Evolutionary conservation across 495 filamentous ascomycete genomes (phyloP).

Genomic region (Penicillium samsonianum): DNA sequence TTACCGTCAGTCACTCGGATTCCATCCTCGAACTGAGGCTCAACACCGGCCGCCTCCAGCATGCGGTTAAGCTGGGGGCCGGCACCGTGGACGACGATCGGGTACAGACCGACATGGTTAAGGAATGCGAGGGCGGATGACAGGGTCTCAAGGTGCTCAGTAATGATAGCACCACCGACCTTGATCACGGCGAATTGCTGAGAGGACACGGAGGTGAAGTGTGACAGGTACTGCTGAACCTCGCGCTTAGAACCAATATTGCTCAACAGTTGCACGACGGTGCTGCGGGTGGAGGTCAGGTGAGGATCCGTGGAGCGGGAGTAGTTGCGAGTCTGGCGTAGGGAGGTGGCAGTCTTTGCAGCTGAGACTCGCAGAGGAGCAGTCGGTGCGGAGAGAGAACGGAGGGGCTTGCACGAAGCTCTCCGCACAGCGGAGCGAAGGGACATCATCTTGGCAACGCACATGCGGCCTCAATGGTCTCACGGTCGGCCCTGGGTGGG

Average conservation of each 20-base stretch:
- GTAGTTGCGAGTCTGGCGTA: slow-evolving; percentile 44
- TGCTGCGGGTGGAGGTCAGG: slow-evolving; percentile 70
- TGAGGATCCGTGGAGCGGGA: slow-evolving; percentile 50
- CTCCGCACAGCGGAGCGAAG: slow-evolving; percentile 55
- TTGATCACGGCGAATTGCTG: slow-evolving; percentile 99
- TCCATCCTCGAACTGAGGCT: slow-evolving; percentile 95
- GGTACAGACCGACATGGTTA: slow-evolving; percentile 92
- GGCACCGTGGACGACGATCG: slow-evolving; percentile 94
- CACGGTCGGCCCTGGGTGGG: slow-evolving; percentile 23
- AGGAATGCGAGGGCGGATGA: slow-evolving; percentile 88
- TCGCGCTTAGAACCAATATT: slow-evolving; percentile 97
- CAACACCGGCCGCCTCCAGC: slow-evolving; percentile 87
- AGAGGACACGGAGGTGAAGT: slow-evolving; percentile 95
- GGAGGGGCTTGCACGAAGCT: slow-evolving; percentile 50
- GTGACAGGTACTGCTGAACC: slow-evolving; percentile 96
- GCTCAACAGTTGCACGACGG: slow-evolving; percentile 91
- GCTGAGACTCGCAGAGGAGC: slow-evolving; percentile 34
- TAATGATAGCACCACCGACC: slow-evolving; percentile 96
- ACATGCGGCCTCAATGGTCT: slow-evolving; percentile 50
- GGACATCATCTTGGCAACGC: slow-evolving; percentile 50
- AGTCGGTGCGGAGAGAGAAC: slow-evolving; percentile 49
- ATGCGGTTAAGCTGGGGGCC: slow-evolving; percentile 96
- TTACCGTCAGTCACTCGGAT: slow-evolving; percentile 96
- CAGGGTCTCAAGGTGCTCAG: slow-evolving; percentile 87
- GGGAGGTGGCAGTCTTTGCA: slow-evolving; percentile 22